A percentile compares a stretch with the other conserved stretches of the same genome.
Evolutionary conservation across 2,329 filamentous ascomycete genomes (phyloP).

Genomic region (Gyromitra esculenta): DNA sequence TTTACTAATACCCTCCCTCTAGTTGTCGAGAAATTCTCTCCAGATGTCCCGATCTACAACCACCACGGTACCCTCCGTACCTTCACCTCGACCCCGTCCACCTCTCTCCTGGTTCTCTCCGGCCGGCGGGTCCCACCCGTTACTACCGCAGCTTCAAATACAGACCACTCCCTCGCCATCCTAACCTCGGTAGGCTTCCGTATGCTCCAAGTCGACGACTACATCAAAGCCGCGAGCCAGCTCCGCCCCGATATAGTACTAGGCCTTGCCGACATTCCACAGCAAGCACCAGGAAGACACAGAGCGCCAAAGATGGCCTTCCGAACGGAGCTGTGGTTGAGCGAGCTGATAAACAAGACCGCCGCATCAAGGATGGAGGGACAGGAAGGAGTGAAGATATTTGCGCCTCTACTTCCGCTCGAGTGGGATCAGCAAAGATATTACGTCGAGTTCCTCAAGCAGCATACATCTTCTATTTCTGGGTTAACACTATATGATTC

Average conservation of each 20-base stretch:
- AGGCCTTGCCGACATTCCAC: conserved; percentile 77
- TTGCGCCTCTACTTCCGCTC: conserved; percentile 78
- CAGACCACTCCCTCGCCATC: conserved; percentile 75
- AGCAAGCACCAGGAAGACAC: conserved; percentile 72
- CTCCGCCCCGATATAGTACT: conserved; percentile 79
- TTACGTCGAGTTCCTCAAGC: conserved; percentile 78
- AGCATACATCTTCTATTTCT: conserved; percentile 69
- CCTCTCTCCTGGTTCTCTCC: conserved; percentile 75
- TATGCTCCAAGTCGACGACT: conserved; percentile 74
- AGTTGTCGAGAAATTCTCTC: conserved; percentile 72
- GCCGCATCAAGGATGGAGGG: conserved; percentile 57
- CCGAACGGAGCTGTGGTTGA: conserved; percentile 83
- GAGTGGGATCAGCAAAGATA: conserved; percentile 78
- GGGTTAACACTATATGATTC: conserved; percentile 82
- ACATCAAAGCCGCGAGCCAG: conserved; percentile 68
- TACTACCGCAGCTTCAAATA: conserved; percentile 73
- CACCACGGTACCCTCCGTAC: conserved; percentile 71
- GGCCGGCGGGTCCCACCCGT: conserved; percentile 82
- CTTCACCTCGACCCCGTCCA: conserved; percentile 77
- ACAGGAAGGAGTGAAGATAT: conserved; percentile 62
- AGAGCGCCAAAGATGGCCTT: conserved; percentile 84
- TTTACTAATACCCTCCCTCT: conserved; percentile 25
- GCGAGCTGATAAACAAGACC: conserved; percentile 69
- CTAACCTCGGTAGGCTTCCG: conserved; percentile 88
- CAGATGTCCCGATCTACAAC: conserved; percentile 67